These are phyloP conservation scores for Lomentospora prolificans DNA, from an alignment of 2,329 filamentous ascomycete species.

Conservation along the genomic window DNA sequence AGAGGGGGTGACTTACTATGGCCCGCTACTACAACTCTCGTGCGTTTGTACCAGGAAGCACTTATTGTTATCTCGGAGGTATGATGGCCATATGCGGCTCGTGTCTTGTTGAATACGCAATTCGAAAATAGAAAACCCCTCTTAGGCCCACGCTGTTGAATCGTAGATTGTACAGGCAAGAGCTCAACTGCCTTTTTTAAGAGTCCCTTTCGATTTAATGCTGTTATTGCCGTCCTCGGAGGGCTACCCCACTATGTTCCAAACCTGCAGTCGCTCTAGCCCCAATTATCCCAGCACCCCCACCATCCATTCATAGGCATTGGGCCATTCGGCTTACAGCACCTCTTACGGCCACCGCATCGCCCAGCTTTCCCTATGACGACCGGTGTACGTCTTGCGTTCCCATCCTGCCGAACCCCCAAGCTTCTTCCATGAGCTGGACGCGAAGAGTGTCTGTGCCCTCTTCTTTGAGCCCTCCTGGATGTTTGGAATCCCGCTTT, in stretches of 20 bases:
- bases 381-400: not conserved
- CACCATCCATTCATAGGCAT: not conserved
- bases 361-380: not conserved
- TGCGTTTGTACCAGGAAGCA: too few species aligned
- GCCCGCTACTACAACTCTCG: too few species aligned
- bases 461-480: too few species aligned
- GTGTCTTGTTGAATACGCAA: too few species aligned
- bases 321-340: not conserved
- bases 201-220: not conserved
- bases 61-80: too few species aligned
- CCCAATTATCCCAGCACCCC: constrained; percentile 1
- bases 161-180: too few species aligned
- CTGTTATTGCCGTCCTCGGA: not conserved
- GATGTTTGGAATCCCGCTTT: too few species aligned
- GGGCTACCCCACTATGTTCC: not conserved
- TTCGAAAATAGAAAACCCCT: too few species aligned
- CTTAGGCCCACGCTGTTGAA: too few species aligned
- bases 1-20: too few species aligned
- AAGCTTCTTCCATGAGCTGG: not conserved
- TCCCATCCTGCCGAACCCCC: not conserved
- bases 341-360: not conserved
- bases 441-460: not conserved
- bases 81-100: too few species aligned
- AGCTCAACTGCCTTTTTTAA: not conserved
- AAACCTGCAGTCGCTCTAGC: not conserved